Evolutionary conservation across 2,329 filamentous ascomycete genomes (phyloP).

Genomic region (Scedosporium aurantiacum): DNA sequence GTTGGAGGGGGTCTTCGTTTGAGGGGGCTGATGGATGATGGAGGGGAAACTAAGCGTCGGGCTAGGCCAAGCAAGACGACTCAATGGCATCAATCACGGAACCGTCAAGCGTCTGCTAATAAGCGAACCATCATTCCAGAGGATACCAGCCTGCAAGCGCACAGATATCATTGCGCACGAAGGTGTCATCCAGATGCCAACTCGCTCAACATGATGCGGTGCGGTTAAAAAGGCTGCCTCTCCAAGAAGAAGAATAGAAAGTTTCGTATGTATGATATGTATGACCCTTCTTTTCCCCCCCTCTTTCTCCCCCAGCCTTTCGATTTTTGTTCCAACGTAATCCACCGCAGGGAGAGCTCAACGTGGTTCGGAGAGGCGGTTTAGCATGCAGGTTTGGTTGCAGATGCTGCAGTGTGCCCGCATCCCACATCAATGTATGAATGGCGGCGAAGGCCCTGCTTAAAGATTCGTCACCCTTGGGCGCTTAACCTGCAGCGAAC

Average conservation of each 20-base stretch:
- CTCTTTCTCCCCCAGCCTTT: not conserved
- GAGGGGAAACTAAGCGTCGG: not conserved
- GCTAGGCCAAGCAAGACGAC: not conserved
- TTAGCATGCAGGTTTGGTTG: not conserved
- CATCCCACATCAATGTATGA: not conserved
- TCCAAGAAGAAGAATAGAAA: not conserved
- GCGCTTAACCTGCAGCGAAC: slow-evolving; percentile 1
- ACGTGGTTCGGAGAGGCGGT: not conserved
- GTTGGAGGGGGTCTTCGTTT: not conserved
- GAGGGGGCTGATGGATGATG: not conserved
- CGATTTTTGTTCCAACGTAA: not conserved
- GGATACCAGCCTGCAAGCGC: not conserved
- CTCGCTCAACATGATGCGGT: not conserved
- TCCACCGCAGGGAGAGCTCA: not conserved
- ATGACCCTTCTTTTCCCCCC: not conserved
- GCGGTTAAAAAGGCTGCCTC: not conserved
- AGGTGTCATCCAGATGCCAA: not conserved
- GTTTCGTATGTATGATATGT: no score
- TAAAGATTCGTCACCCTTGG: not conserved
- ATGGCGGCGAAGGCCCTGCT: not conserved
- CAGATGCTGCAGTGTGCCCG: not conserved
- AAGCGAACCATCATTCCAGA: not conserved
- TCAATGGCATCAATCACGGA: not conserved
- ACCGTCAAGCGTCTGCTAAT: not conserved
- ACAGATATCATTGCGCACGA: not conserved